phyloP scores from a whole-genome alignment of 1,139 yeast species.

The Casaregolazyma suthepensis region DNA sequence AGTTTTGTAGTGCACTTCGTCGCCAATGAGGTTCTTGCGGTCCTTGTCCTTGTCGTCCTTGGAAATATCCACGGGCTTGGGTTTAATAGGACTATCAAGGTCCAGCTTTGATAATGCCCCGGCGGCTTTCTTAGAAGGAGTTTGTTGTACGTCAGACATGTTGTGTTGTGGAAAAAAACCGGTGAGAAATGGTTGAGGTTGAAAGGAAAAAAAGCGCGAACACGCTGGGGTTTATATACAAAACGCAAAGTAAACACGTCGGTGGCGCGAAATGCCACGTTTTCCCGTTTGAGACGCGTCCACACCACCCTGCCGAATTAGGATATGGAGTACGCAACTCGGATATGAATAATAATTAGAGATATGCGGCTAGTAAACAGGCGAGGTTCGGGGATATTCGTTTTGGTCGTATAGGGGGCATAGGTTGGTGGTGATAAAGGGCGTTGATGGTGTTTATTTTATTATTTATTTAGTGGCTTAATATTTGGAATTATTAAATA shows the following conservation, averaged over 20 bases:
- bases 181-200: neutral
- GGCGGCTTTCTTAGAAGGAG: slow-evolving; percentile 38
- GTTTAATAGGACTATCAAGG: slow-evolving; percentile 22
- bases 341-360: neutral
- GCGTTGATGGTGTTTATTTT: neutral
- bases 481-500: neutral
- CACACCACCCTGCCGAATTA: neutral
- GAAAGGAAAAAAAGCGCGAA: slow-evolving; percentile 3
- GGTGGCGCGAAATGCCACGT: slow-evolving; percentile 7
- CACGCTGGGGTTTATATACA: slow-evolving; percentile 1
- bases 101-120: slow-evolving; percentile 31
- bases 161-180: neutral
- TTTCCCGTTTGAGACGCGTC: slow-evolving; percentile 6
- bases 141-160: slow-evolving; percentile 27
- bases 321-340: neutral
- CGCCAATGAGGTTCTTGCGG: slow-evolving; percentile 10
- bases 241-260: slow-evolving; percentile 12
- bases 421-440: neutral
- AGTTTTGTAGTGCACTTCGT: slow-evolving; percentile 18
- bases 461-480: neutral
- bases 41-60: slow-evolving; percentile 16
- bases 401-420: neutral
- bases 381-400: neutral
- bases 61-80: slow-evolving; percentile 13
- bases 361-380: neutral